Evolutionary conservation across 495 filamentous ascomycete species (phyloP), one percentile per base, ranked within the genome.

Genomic region (Podospora didyma): DNA sequence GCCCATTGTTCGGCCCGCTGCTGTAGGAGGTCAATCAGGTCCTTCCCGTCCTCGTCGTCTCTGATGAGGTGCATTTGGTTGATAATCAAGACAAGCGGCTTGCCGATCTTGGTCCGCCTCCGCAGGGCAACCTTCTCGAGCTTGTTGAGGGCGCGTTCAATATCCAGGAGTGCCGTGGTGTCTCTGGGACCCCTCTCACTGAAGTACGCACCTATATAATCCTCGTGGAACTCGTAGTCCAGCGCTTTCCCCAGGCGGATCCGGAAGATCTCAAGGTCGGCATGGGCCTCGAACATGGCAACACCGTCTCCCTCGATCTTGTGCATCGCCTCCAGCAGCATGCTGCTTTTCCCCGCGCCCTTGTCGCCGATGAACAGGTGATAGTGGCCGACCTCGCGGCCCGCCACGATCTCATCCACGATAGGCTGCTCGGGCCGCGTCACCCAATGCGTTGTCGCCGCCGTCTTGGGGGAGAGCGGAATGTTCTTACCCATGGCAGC

Each of bases 1-100:
- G 94, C 93, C 94, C 94, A 98, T 62, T 89, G 85, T 69, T 98
- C 95, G 0, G 94, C 94, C 23, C 92, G 83, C 69, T 98, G 94
- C 69, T 98, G 94, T 19, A 98, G 86, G 48, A 97, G 83, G 70
- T 98, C 94, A 5, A 98, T 82, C 19, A 98, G 76, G 70, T 97
- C 90, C 51, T 85, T 87, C 41, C 94, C 94, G 62, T 92, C 89
- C 16, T 94, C 89, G 63, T 97, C 89, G 72, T 97, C 90, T 57
- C 92, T 78, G 14, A 97, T 81, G 24, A 98, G 73, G 72, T 98
- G 94, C 48, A 89, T 86, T 61, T 87, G 87, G 67, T 97, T 97
- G 66, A 98, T 83, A 66, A 98, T 93, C 50, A 98, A 66, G 10
- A 97, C 75, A 35, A 97, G 68, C 17, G 94, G 94, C 53, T 80